Evolutionary conservation across 805 yeast genomes (phyloP), one percentile per base, ranked within the genome.

Genomic region (Yamadazyma nakazawae): DNA sequence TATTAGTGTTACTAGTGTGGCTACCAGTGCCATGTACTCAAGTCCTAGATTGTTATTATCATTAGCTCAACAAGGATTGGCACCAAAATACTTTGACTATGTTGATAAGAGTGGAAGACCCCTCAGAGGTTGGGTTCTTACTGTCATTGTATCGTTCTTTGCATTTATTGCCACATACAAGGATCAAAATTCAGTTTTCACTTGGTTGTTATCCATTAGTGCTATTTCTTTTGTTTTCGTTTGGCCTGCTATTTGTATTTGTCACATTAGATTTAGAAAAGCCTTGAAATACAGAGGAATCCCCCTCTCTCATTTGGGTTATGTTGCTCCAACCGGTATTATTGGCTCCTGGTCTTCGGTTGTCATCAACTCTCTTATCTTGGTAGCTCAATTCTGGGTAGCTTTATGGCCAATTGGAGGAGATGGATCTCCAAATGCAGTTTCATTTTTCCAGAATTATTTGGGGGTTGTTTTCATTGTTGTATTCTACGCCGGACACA

Each of bases 311-410:
- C 56, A 66, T 8, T 61, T 67, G 48, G 72, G 70, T 3, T 68
- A 66, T 38, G 63, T 59, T 28, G 60, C 74, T 2, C 63, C 69
- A 21, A 73, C 76, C 9, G 76, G 75, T 25, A 61, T 64, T 18
- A 54, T 60, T 53, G 76, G 76, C 11, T 70, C 75, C 5, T 58
- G 55, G 42, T 68, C 66, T 41, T 67, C 71, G 12, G 54, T 66
- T 40, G 46, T 54, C 4, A 61, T 64, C 56, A 65, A 62, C 52
- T 38, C 53, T 12, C 60, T 71, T 42, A 63, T 71, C 42, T 60
- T 71, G 52, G 57, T 71, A 45, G 74, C 71, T 19, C 75, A 71
- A 54, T 71, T 71, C 56, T 71, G 74, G 74, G 70, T 71, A 40
- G 72, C 76, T 4, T 66, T 71, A 46, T 71, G 52, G 61, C 76